phyloP scores from a whole-genome alignment of 805 yeast genomes.

The Dipodascus geniculatus region DNA sequence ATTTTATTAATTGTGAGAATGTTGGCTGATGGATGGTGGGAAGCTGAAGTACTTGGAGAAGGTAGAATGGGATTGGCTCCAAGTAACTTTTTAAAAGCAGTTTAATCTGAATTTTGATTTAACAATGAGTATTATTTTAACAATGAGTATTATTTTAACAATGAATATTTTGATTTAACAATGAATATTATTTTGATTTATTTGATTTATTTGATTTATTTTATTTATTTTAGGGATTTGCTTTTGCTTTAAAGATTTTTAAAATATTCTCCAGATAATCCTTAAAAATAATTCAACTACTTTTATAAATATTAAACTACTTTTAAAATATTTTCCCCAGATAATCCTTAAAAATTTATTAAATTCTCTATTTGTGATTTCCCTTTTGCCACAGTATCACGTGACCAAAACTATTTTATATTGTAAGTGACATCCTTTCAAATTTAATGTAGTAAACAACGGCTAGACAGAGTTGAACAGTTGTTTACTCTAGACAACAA shows the following conservation, averaged over 20 bases:
- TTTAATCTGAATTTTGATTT: no score
- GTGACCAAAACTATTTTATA: background rate
- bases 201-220: background rate
- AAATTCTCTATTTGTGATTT: background rate
- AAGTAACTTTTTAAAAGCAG: slow-evolving; percentile 32
- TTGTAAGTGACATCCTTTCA: background rate
- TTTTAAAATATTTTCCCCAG: no score
- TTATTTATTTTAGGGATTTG: no score
- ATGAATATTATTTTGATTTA: no score
- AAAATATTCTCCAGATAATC: no score
- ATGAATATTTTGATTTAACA: no score
- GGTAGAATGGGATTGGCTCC: slow-evolving; percentile 47
- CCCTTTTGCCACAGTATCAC: background rate
- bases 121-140: no score
- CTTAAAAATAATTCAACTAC: background rate
- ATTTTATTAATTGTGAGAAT: slow-evolving; percentile 38
- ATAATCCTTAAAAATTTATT: no score
- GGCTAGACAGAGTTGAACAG: background rate
- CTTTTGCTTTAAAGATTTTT: no score
- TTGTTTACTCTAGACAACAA: no score
- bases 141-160: no score
- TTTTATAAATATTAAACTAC: no score
- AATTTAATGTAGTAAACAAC: background rate
- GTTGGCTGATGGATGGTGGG: slow-evolving; percentile 73
- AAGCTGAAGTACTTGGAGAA: slow-evolving; percentile 40